These are phyloP conservation scores for Hordeum marinum DNA, from an alignment of 176 grass and related monocot genomes.

Conservation along the genomic window DNA sequence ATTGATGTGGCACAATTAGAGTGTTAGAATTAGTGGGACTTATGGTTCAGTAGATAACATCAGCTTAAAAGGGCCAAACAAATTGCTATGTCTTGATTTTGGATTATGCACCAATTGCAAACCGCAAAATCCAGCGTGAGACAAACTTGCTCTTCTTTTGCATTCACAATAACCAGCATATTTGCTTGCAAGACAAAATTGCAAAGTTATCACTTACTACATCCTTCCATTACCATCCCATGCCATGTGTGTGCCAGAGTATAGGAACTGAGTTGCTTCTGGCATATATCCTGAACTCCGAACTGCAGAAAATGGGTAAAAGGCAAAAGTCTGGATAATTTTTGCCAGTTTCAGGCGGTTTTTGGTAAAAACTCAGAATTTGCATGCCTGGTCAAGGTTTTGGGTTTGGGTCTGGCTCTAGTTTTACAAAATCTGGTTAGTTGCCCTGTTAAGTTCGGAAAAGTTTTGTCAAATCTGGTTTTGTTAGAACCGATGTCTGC, in stretches of 20 bases:
- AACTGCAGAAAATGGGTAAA: background rate
- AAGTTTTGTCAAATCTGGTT: background rate
- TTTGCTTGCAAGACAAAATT: background rate
- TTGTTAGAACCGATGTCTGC: background rate
- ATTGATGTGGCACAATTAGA: background rate
- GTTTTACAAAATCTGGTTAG: background rate
- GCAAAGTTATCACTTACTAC: background rate
- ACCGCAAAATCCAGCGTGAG: background rate
- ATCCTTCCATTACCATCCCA: background rate
- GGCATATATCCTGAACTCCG: background rate
- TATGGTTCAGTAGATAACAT: background rate
- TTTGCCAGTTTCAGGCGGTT: background rate
- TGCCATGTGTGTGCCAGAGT: background rate
- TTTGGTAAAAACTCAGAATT: background rate
- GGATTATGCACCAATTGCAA: background rate
- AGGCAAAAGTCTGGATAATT: background rate
- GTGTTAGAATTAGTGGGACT: background rate
- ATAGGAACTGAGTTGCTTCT: background rate
- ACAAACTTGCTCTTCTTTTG: constrained; percentile 1
- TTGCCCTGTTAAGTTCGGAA: background rate
- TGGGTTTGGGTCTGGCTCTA: background rate
- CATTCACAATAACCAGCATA: constrained; percentile 2
- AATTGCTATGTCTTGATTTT: background rate
- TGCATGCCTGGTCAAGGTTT: background rate
- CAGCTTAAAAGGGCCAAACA: background rate